Conservation (phyloP, 2,329 filamentous ascomycete species). For the Aciculosporium take region DNA sequence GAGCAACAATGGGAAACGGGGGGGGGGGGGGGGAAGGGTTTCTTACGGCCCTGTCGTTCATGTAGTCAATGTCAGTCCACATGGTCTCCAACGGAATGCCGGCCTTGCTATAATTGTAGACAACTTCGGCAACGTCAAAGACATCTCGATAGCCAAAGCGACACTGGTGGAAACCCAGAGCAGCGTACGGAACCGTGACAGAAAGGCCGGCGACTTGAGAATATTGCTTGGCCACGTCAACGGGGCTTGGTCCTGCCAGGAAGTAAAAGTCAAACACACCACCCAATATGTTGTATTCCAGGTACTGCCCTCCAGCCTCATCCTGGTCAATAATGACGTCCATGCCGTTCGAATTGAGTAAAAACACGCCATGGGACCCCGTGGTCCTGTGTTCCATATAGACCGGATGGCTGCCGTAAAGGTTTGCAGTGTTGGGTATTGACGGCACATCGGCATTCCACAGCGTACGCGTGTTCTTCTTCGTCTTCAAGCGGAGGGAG, state of each 20-base stretch:
- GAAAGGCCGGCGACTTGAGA: slow-evolving; percentile 40
- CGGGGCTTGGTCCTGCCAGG: slow-evolving; percentile 41
- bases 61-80: slow-evolving; percentile 31
- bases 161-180: slow-evolving; percentile 48
- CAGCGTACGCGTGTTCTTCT: slow-evolving; percentile 53
- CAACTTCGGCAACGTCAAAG: slow-evolving; percentile 50
- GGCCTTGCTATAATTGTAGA: slow-evolving; percentile 52
- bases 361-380: slow-evolving; percentile 50
- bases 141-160: slow-evolving; percentile 51
- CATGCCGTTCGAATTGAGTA: slow-evolving; percentile 63
- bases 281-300: slow-evolving; percentile 69
- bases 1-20: too few relatives aligned
- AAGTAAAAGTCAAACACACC: slow-evolving; percentile 64
- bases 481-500: slow-evolving; percentile 48
- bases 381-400: slow-evolving; percentile 55
- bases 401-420: slow-evolving; percentile 63
- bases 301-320: slow-evolving; percentile 39
- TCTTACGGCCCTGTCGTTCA: slow-evolving; percentile 16
- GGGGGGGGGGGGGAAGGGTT: neutral
- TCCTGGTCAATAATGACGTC: slow-evolving; percentile 60
- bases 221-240: slow-evolving; percentile 46
- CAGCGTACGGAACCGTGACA: slow-evolving; percentile 51
- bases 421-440: slow-evolving; percentile 45
- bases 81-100: slow-evolving; percentile 47
- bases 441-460: slow-evolving; percentile 54